Evolutionary conservation across 345 rosid species (phyloP), one percentile per base, ranked within the genome.

Genomic region (Aurinia saxatilis): DNA sequence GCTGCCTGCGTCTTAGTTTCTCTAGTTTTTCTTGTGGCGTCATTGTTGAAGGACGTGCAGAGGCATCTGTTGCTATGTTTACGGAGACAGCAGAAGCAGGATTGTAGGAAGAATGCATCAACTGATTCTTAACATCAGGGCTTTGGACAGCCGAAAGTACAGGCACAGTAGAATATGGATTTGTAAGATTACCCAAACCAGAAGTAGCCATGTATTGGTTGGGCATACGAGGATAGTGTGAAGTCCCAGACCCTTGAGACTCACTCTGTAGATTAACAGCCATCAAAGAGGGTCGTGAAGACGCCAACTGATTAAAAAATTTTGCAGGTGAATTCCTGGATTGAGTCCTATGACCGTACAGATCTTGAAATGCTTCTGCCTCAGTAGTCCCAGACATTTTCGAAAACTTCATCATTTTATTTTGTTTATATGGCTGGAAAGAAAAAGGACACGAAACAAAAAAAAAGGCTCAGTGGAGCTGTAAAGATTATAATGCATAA

Each of bases 1-100:
- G 96, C 80, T 93, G 99, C 61, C 86, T 80, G 48, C 96, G 79
- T 80, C 91, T 80, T 57, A 93, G 73, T 55, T 93, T 93, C 75
- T 90, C 96, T 54, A 90, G 82, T 75, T 90, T 93, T 75, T 90
- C 99, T 65, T 77, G 91, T 13, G 99, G 97, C 9, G 95, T 90
- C 99, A 93, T 90, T 19, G 75, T 79, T 73, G 74, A 82, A 77
- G 80, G 65, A 48, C 79, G 80, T 40, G 54, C 74, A 54, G 75
- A 56, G 66, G 76, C 62, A 57, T 79, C 73, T 16, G 63, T 57
- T 19, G 72, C 75, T 73, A 74, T 78, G 60, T 74, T 82, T 34
- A 65, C 57, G 7, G 74, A 49, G 67, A 70, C 46, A 17, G 73
- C 66, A 66, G 76, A 73, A 33, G 70, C 75, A 15, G 81, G 79